These are phyloP conservation scores for Flueggea neowawraea DNA, from an alignment of 441 rosid species.

Conservation along the genomic window DNA sequence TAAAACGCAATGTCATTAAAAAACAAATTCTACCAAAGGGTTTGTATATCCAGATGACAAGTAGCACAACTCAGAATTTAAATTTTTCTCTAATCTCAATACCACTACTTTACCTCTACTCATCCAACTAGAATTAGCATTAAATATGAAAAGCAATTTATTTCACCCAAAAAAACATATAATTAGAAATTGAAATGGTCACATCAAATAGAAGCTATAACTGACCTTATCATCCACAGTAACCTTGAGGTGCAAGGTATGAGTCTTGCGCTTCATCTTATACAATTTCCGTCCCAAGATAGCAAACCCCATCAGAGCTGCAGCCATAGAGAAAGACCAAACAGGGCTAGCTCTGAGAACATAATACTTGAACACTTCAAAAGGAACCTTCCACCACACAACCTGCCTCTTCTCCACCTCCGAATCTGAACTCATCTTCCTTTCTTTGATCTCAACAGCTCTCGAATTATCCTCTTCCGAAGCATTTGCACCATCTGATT, in stretches of 20 bases:
- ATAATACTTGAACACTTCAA: slow-evolving; percentile 67
- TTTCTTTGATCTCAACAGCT: slow-evolving; percentile 26
- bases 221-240: slow-evolving; percentile 85
- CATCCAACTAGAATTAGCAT: too few relatives aligned
- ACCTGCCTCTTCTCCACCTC: slow-evolving; percentile 37
- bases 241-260: slow-evolving; percentile 71
- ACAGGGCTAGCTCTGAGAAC: slow-evolving; percentile 70
- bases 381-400: slow-evolving; percentile 83
- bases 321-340: slow-evolving; percentile 90
- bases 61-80: too few relatives aligned
- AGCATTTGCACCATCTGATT: slow-evolving; percentile 21
- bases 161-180: background rate
- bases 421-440: slow-evolving; percentile 28
- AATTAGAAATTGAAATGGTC: slow-evolving; percentile 7
- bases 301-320: slow-evolving; percentile 78
- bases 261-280: slow-evolving; percentile 70
- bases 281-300: slow-evolving; percentile 73
- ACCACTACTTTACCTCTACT: too few relatives aligned
- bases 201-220: slow-evolving; percentile 12
- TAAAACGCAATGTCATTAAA: too few relatives aligned
- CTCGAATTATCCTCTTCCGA: slow-evolving; percentile 16
- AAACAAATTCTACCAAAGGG: too few relatives aligned
- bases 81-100: too few relatives aligned
- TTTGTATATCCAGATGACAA: too few relatives aligned
- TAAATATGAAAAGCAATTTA: background rate